Evolutionary conservation across 495 filamentous ascomycete species (phyloP).

Genomic region (Tetracladium marchalianum): DNA sequence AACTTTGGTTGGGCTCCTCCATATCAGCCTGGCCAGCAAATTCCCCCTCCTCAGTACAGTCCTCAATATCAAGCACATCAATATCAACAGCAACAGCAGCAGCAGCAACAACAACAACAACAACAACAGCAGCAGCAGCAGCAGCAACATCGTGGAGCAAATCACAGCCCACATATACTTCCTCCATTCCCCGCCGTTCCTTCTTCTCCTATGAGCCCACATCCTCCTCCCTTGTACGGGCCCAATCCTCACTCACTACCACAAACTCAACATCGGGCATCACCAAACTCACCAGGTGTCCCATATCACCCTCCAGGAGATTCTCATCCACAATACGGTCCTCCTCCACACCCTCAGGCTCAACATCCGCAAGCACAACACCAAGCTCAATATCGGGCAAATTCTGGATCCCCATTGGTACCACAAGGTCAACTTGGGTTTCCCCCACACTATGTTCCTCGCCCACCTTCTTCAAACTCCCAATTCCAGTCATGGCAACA

Average conservation of each 20-base stretch:
- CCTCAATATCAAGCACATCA: slow-evolving; percentile 3
- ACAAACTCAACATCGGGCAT: slow-evolving; percentile 4
- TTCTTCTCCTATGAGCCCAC: slow-evolving; percentile 15
- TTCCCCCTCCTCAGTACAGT: slow-evolving; percentile 12
- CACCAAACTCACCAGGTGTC: slow-evolving; percentile 12
- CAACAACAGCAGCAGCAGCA: slow-evolving; percentile 5
- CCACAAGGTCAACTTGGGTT: slow-evolving; percentile 1
- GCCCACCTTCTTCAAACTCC: slow-evolving; percentile 12
- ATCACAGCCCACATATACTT: slow-evolving; percentile 17
- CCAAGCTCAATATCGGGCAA: slow-evolving; percentile 8
- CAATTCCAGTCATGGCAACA: slow-evolving; percentile 13
- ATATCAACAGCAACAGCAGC: not conserved
- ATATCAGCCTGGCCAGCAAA: slow-evolving; percentile 13
- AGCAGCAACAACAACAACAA: slow-evolving; percentile 6
- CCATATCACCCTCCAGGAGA: slow-evolving; percentile 18
- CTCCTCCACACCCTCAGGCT: not conserved
- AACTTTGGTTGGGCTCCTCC: not conserved
- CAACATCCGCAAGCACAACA: not conserved
- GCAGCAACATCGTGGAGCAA: slow-evolving; percentile 12
- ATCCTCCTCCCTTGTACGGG: slow-evolving; percentile 3
- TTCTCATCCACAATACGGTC: not conserved
- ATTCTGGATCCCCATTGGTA: slow-evolving; percentile 11
- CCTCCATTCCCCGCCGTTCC: slow-evolving; percentile 18
- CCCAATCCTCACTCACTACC: slow-evolving; percentile 10
- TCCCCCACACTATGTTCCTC: not conserved